A percentile compares a stretch with the other conserved stretches of the same genome.
Conservation (phyloP, 768 basidiomycete genomes). For the Kwoniella botswanensis region DNA sequence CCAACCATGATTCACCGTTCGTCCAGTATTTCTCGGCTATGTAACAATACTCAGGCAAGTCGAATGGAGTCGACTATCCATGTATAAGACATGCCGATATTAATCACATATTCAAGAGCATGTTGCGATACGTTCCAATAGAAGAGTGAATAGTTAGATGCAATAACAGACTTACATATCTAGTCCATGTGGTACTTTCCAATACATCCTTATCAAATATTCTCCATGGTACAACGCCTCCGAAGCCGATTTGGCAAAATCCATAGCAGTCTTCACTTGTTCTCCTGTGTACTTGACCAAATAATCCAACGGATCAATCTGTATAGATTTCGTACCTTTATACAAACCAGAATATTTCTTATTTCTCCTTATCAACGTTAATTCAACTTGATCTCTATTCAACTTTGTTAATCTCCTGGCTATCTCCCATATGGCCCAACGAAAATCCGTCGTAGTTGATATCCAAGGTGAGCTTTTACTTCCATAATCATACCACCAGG, state of each 20-base stretch:
- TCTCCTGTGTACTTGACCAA: background rate
- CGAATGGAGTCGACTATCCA: no score
- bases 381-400: background rate
- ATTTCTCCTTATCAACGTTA: background rate
- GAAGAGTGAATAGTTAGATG: no score
- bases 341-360: background rate
- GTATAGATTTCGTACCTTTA: background rate
- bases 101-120: no score
- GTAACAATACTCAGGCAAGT: no score
- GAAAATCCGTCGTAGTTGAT: background rate
- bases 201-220: constrained; percentile 11
- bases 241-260: no score
- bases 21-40: no score
- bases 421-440: background rate
- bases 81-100: no score
- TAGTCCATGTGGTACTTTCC: constrained; percentile 12
- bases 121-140: no score
- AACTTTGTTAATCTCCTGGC: background rate
- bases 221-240: constrained; percentile 14
- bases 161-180: constrained; percentile 1
- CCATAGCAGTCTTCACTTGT: no score
- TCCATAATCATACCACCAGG: no score
- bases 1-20: no score
- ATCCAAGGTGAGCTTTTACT: no score
- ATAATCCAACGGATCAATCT: background rate